Percentiles rank a stretch among this genome's conserved stretches.
Conservation (phyloP, 371 early-diverging fungal species). For the Rhizopus arrhizus region DNA sequence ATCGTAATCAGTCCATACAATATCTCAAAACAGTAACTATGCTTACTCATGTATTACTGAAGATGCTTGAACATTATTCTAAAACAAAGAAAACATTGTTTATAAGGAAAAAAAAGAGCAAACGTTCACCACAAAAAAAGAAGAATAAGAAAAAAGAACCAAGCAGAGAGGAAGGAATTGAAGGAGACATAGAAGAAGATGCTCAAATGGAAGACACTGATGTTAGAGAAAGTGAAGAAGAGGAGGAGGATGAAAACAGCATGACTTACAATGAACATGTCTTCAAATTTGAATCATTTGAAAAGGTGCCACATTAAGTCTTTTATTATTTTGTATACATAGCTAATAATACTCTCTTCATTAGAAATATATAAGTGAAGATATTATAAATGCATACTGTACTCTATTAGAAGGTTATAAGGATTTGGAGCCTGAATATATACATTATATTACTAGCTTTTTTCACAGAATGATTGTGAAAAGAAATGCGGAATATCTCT, state of each 20-base stretch:
- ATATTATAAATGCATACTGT: conserved; percentile 59
- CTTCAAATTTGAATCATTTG: conserved; percentile 62
- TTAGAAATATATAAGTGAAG: conserved; percentile 58
- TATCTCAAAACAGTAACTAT: conserved; percentile 60
- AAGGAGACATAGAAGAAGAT: conserved; percentile 27
- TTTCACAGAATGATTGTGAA: conserved; percentile 75
- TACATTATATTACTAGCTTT: conserved; percentile 60
- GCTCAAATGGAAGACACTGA: background rate
- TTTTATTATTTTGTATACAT: no score
- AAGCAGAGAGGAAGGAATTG: conserved; percentile 3
- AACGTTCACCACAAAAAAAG: conserved; percentile 10
- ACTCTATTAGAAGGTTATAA: conserved; percentile 52
- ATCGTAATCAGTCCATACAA: conserved; percentile 51
- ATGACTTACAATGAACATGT: conserved; percentile 50
- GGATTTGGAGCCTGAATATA: conserved; percentile 46
- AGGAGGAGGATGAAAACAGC: conserved; percentile 33
- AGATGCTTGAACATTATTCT: conserved; percentile 62
- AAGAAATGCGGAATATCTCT: conserved; percentile 53
- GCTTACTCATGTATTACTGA: conserved; percentile 63
- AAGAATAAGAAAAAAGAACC: conserved; percentile 14
- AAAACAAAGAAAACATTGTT: conserved; percentile 57
- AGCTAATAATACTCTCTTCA: background rate
- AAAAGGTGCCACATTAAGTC: conserved; percentile 45
- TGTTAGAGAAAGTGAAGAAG: conserved; percentile 13
- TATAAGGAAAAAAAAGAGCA: conserved; percentile 42